Evolutionary conservation across 1,139 yeast species (phyloP).

Genomic region (Blastobotrys arbuscula): DNA sequence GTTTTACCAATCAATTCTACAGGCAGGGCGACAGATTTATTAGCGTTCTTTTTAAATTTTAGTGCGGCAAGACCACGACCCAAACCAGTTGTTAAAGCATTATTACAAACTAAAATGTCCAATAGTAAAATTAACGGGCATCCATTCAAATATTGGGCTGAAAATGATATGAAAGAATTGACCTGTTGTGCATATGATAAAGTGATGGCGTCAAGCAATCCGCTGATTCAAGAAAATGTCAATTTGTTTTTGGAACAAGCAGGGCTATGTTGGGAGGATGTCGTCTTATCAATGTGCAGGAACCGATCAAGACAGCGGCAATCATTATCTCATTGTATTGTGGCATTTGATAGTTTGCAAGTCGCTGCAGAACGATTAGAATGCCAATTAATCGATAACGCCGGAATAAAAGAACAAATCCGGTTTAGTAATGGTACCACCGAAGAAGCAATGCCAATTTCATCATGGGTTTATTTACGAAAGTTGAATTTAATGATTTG

Average conservation of each 20-base stretch:
- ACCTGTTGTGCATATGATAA: constrained; percentile 21
- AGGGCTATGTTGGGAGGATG: constrained; percentile 38
- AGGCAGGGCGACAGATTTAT: constrained; percentile 26
- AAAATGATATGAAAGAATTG: constrained; percentile 30
- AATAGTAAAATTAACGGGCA: constrained; percentile 19
- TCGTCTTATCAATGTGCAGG: constrained; percentile 55
- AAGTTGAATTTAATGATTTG: constrained; percentile 69
- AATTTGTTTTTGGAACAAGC: constrained; percentile 29
- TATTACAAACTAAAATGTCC: constrained; percentile 24
- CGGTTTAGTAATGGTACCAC: constrained; percentile 14
- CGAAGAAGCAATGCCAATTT: constrained; percentile 46
- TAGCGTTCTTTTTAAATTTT: constrained; percentile 29
- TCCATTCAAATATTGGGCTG: constrained; percentile 28
- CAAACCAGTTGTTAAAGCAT: constrained; percentile 30
- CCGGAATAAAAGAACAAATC: constrained; percentile 9
- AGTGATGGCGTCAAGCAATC: constrained; percentile 16
- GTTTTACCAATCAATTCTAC: constrained; percentile 18
- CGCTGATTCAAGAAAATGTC: constrained; percentile 14
- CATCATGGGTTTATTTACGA: constrained; percentile 61
- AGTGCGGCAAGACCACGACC: constrained; percentile 23
- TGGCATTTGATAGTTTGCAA: constrained; percentile 76
- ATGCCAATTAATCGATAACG: constrained; percentile 38
- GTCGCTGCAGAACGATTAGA: constrained; percentile 88
- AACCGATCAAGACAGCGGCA: constrained; percentile 33
- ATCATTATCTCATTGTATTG: constrained; percentile 39